Evolutionary conservation across 768 basidiomycete species (phyloP).

Genomic region (Lactifluus hygrophoroides): DNA sequence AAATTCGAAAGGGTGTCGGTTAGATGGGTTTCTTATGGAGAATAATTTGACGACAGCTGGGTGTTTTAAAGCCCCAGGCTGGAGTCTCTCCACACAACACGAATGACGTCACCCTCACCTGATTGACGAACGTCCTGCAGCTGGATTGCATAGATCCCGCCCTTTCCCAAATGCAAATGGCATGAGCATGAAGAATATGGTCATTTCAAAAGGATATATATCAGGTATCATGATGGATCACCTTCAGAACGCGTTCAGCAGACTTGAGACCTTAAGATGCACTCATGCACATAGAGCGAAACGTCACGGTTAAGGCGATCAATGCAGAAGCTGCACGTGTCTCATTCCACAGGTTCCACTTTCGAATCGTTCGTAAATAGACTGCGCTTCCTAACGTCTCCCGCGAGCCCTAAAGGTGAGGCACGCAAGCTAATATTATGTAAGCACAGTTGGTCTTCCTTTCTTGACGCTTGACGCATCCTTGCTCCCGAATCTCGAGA

Average conservation of each 20-base stretch:
- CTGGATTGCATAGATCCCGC: not conserved
- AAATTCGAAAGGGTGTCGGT: not conserved
- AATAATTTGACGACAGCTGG: not conserved
- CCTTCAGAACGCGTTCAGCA: not conserved
- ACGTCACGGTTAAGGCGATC: too few species aligned
- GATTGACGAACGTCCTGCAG: not conserved
- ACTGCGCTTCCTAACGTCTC: too few species aligned
- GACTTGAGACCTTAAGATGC: not conserved
- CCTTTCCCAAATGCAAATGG: not conserved
- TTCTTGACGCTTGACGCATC: too few species aligned
- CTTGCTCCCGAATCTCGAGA: too few species aligned
- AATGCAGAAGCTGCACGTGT: not conserved
- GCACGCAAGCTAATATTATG: not conserved
- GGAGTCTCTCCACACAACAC: not conserved
- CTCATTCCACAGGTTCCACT: not conserved
- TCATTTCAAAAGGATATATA: not conserved
- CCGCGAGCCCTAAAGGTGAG: too few species aligned
- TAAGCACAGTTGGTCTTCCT: not conserved
- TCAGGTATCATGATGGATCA: not conserved
- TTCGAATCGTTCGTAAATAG: too few species aligned
- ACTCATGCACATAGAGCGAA: not conserved
- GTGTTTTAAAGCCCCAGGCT: not conserved
- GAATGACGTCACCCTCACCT: slow-evolving; percentile 1
- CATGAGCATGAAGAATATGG: not conserved
- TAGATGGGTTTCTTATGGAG: not conserved